Percentiles rank a stretch among this genome's conserved stretches.
Conservation (phyloP, 257 asterid genomes). For the Solanum pimpinellifolium region DNA sequence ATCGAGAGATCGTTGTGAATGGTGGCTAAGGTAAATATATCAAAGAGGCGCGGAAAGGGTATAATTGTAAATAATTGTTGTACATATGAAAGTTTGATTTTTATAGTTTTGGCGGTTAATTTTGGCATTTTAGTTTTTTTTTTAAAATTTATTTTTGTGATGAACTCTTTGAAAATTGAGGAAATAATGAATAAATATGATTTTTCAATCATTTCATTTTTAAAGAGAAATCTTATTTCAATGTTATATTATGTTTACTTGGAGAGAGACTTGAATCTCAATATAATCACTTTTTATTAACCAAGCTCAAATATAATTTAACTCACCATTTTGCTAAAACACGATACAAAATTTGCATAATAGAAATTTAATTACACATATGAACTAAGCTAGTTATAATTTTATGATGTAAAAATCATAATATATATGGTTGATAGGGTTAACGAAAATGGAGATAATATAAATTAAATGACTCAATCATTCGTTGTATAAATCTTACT, state of each 20-base stretch:
- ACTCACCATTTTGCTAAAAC: not conserved
- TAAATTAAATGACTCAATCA: not conserved
- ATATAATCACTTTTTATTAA: not conserved
- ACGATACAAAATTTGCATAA: too few relatives aligned
- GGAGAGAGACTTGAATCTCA: not conserved
- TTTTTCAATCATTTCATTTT: not conserved
- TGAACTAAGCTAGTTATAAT: not conserved
- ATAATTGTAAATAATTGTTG: not conserved
- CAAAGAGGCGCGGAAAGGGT: not conserved
- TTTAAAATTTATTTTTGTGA: not conserved
- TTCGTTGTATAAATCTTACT: not conserved
- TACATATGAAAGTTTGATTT: not conserved
- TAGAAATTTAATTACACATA: not conserved
- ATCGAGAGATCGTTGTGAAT: not conserved
- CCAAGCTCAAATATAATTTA: not conserved
- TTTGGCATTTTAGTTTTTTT: not conserved
- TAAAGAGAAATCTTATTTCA: not conserved
- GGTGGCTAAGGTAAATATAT: slow-evolving; percentile 10
- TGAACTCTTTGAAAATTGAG: not conserved
- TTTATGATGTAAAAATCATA: not conserved
- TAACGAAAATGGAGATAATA: not conserved
- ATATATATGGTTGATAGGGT: not conserved
- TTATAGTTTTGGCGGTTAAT: not conserved
- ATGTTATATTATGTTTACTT: not conserved
- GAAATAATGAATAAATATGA: not conserved